Base-by-base conservation (phyloP, 306 rosid genomes). In the Hylodesmum podocarpum region DNA sequence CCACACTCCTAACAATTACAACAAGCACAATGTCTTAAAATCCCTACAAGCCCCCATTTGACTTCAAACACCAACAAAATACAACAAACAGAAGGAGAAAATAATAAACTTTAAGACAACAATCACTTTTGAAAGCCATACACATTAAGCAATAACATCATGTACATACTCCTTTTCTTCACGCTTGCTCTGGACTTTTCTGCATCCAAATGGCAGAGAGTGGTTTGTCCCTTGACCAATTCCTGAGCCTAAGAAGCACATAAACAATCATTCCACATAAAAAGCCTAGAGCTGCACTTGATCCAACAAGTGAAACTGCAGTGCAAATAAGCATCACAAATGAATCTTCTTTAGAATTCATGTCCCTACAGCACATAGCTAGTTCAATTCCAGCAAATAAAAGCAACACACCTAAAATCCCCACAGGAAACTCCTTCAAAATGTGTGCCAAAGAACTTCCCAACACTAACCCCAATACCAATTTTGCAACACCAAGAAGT, bases 201-300 rank as follows among this genome's bases (percentile, higher is more conserved):
- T 72, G 74, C 44, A 40, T 80, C 79, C 75, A 80, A 64, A 80
- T 80, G 4, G 69, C 24, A 21, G 83, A 80, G 51, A 80, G 79
- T 51, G 83, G 83, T 31, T 72, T 40, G 41, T 72, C 79, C 46
- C 5, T 72, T 5, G 61, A 51, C 79, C 79, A 72, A 64, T 31
- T 64, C 51, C 83, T 80, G 5, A 80, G 8, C 61, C 15, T 72
- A 64, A 80, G 83, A n/a, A 80, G 13, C 14, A 41, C 61, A 53
- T 27, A 72, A 29, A 72, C 34, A 63, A 80, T 31, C 79, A 72
- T 72, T 15, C 83, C 83, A 72, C 14, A 14, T 15, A 80, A 64
- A 72, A 80, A 80, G 0, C 83, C 83, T 63, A 80, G 83, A 8
- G 83, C 83, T 8, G 83, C 83, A 72, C 83, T 80, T 51, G 83